Evolutionary conservation across 2,329 filamentous ascomycete genomes (phyloP).

Genomic region (Dryadomyces quercivorus): DNA sequence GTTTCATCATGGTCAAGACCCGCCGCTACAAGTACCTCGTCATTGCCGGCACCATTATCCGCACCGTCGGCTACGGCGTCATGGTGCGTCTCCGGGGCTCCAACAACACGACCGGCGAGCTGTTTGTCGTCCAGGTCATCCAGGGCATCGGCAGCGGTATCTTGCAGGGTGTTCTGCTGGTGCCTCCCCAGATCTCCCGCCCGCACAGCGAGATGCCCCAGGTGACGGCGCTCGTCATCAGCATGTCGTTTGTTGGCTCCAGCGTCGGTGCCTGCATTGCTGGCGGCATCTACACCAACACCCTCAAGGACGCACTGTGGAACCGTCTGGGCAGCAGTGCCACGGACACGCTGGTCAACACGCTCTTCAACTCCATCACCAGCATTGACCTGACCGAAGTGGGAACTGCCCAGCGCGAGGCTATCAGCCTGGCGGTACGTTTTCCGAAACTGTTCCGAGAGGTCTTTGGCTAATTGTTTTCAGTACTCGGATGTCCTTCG

Average conservation of each 20-base stretch:
- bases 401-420: constrained; percentile 26
- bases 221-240: constrained; percentile 31
- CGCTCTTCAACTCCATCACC: constrained; percentile 32
- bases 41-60: constrained; percentile 26
- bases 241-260: constrained; percentile 27
- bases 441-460: background rate
- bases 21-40: constrained; percentile 34
- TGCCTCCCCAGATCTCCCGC: constrained; percentile 31
- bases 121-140: constrained; percentile 33
- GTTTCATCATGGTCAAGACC: constrained; percentile 27
- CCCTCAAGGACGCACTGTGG: constrained; percentile 24
- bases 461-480: background rate
- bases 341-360: constrained; percentile 20
- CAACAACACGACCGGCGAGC: constrained; percentile 29
- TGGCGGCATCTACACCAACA: constrained; percentile 37
- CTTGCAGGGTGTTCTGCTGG: constrained; percentile 28
- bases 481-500: constrained; percentile 17
- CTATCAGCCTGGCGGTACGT: constrained; percentile 27
- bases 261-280: constrained; percentile 28
- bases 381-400: constrained; percentile 23
- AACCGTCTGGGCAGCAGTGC: constrained; percentile 20
- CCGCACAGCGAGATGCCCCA: constrained; percentile 32
- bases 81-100: constrained; percentile 35
- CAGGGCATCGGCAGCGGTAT: constrained; percentile 35
- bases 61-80: constrained; percentile 34